These are phyloP conservation scores for Pseudonitzschia multistriata DNA, from an alignment of 108 stramenopile genomes.

Conservation along the genomic window DNA sequence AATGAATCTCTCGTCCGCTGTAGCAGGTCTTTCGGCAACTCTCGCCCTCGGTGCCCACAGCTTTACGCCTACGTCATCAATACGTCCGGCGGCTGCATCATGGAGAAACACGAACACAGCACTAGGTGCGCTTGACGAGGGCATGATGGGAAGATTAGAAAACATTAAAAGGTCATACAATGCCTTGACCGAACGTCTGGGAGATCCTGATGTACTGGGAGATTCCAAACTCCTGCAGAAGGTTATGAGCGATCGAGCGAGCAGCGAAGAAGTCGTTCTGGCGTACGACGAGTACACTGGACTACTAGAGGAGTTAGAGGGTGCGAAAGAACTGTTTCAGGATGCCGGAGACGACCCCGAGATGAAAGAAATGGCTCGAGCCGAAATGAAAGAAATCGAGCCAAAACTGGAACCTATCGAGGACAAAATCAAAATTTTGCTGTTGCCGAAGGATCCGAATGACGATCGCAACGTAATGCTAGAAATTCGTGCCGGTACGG, in stretches of 20 bases:
- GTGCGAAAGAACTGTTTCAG: slow-evolving; percentile 77
- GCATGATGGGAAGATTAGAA: slow-evolving; percentile 68
- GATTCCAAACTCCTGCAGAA: slow-evolving; percentile 67
- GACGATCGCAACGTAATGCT: slow-evolving; percentile 93
- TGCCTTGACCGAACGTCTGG: slow-evolving; percentile 78
- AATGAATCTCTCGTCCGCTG: too few species aligned
- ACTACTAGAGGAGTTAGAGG: slow-evolving; percentile 62
- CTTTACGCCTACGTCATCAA: too few species aligned
- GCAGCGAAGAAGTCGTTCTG: slow-evolving; percentile 72
- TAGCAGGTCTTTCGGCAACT: too few species aligned
- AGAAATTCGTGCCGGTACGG: slow-evolving; percentile 96
- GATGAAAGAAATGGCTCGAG: slow-evolving; percentile 84
- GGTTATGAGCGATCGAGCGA: slow-evolving; percentile 81
- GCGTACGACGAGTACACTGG: slow-evolving; percentile 70
- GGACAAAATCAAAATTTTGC: slow-evolving; percentile 57
- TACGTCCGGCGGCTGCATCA: neutral
- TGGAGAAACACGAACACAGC: neutral
- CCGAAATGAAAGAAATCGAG: slow-evolving; percentile 78
- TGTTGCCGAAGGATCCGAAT: slow-evolving; percentile 86
- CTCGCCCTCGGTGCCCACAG: too few species aligned
- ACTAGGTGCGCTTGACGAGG: slow-evolving; percentile 43
- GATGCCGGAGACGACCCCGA: slow-evolving; percentile 84
- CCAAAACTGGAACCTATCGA: slow-evolving; percentile 66
- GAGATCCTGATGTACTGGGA: slow-evolving; percentile 80
- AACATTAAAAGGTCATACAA: slow-evolving; percentile 70